phyloP scores from a whole-genome alignment of 164 flowering plant species.

The Vitis riparia region DNA sequence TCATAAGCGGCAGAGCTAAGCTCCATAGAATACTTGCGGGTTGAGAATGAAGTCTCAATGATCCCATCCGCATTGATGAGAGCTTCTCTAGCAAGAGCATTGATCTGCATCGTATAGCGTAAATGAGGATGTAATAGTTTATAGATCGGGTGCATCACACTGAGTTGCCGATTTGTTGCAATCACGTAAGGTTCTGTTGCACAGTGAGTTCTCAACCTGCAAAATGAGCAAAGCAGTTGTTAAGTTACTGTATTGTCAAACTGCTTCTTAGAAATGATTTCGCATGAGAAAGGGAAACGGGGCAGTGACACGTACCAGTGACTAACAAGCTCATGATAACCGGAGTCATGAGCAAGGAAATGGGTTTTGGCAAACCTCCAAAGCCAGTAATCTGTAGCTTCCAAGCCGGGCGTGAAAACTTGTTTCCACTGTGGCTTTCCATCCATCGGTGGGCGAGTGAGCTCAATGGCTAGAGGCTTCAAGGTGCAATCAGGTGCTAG shows the following conservation, averaged over 20 bases:
- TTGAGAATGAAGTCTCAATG: constrained; percentile 12
- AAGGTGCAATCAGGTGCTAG: too few species aligned
- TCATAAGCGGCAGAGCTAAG: constrained; percentile 18
- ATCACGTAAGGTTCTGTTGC: too few species aligned
- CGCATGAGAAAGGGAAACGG: too few species aligned
- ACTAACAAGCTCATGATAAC: neutral
- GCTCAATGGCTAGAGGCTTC: too few species aligned
- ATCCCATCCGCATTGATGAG: constrained; percentile 18
- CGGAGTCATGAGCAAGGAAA: neutral
- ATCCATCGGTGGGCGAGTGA: neutral
- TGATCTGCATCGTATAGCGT: constrained; percentile 22
- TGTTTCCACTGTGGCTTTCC: neutral
- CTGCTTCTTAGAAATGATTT: too few species aligned
- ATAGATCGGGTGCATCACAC: constrained; percentile 26
- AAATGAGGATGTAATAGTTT: constrained; percentile 29
- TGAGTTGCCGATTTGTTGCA: constrained; percentile 18
- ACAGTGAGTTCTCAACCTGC: too few species aligned
- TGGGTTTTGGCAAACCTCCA: neutral
- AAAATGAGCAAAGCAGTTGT: too few species aligned
- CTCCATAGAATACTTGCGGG: constrained; percentile 22
- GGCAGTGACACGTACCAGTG: neutral
- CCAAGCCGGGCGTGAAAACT: neutral
- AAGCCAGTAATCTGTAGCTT: neutral
- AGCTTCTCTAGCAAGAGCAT: constrained; percentile 16
- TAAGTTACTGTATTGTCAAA: too few species aligned